Evolutionary conservation across 73 alveolate species (phyloP).

Genomic region (Paramecium pentaurelia): DNA sequence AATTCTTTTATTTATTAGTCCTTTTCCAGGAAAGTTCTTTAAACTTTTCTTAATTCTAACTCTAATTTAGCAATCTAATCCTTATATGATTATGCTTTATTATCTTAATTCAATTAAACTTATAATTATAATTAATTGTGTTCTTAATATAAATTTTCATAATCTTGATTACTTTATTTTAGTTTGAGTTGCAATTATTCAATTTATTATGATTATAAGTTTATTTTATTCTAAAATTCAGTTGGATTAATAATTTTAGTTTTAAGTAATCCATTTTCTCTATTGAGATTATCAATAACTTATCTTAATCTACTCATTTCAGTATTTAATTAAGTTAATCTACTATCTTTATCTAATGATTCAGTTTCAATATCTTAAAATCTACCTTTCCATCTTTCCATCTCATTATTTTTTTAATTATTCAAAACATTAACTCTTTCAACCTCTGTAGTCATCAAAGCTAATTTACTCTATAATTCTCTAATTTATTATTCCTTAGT

Average conservation of each 20-base stretch:
- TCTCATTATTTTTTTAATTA: neutral
- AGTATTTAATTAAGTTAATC: neutral
- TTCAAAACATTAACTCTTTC: conserved; percentile 24
- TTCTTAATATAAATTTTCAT: neutral
- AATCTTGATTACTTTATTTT: neutral
- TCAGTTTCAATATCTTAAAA: neutral
- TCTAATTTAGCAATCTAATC: conserved; percentile 4
- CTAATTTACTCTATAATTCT: conserved; percentile 5
- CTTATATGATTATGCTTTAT: neutral
- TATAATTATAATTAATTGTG: neutral
- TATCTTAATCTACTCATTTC: neutral
- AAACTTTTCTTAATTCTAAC: neutral
- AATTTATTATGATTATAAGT: neutral
- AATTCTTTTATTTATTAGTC: neutral
- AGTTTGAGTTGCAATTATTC: neutral
- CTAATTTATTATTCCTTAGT: neutral
- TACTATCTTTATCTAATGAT: neutral
- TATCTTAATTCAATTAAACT: neutral
- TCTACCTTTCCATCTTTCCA: conserved; percentile 21
- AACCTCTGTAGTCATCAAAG: neutral
- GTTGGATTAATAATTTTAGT: neutral
- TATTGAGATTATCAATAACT: neutral
- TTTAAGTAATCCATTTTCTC: neutral
- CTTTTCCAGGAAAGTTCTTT: neutral
- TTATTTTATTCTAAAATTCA: neutral